Percentiles rank a stretch among this genome's conserved stretches.
phyloP scores from a whole-genome alignment of 441 rosid species.

The Arabidopsis hybrid region DNA sequence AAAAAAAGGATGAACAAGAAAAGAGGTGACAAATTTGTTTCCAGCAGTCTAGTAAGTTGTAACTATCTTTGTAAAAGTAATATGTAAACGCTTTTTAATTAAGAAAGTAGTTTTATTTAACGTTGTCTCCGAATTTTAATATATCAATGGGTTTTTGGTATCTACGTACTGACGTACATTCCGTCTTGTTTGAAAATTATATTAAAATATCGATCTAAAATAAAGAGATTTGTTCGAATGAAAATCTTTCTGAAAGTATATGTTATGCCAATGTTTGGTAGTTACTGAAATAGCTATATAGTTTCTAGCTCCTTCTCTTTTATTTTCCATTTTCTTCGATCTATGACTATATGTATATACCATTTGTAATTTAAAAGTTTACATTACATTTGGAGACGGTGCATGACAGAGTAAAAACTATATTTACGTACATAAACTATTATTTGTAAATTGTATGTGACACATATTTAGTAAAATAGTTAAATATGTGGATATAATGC shows the following conservation, averaged over 20 bases:
- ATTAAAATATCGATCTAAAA: not conserved
- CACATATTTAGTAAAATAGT: constrained; percentile 11
- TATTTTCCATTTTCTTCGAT: not conserved
- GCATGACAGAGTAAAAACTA: constrained; percentile 3
- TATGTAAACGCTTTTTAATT: constrained; percentile 18
- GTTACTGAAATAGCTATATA: not conserved
- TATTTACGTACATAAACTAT: not conserved
- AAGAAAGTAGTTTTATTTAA: not conserved
- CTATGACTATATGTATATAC: not conserved
- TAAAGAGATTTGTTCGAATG: too few relatives aligned
- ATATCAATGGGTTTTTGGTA: not conserved
- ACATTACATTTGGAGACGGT: not conserved
- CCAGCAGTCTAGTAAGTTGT: constrained; percentile 25
- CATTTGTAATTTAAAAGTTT: too few relatives aligned
- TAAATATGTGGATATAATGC: constrained; percentile 8
- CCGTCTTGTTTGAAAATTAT: not conserved
- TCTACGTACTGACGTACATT: not conserved
- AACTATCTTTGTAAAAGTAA: constrained; percentile 12
- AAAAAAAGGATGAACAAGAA: constrained; percentile 29
- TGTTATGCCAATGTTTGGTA: not conserved
- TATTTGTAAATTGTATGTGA: constrained; percentile 10
- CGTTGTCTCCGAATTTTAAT: not conserved
- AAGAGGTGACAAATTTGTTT: constrained; percentile 2
- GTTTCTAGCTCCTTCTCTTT: not conserved
- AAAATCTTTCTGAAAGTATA: not conserved